A percentile compares a stretch with the other conserved stretches of the same genome.
Evolutionary conservation across 176 grass and related monocot species (phyloP).

Genomic region (Rhynchospora tenuis): DNA sequence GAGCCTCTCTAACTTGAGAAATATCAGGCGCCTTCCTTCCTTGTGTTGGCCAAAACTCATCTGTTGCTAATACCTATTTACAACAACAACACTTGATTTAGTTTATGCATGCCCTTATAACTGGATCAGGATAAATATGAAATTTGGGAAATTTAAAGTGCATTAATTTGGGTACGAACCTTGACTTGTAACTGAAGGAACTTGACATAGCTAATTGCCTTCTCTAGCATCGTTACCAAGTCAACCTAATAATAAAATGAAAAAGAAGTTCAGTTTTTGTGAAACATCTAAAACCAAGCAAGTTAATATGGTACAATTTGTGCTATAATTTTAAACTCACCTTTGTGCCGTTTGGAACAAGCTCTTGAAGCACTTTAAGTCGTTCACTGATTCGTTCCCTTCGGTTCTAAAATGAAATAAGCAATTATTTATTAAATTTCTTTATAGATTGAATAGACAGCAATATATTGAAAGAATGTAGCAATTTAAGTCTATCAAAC

Average conservation of each 20-base stretch:
- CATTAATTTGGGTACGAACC: conserved; percentile 24
- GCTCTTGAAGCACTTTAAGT: conserved; percentile 57
- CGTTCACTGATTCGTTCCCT: conserved; percentile 60
- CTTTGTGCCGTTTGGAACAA: conserved; percentile 59
- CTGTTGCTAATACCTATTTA: conserved; percentile 41
- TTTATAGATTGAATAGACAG: not conserved
- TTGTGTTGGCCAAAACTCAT: conserved; percentile 65
- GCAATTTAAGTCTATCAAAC: not conserved
- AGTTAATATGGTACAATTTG: not conserved
- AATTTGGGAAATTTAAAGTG: not conserved
- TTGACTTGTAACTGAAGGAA: conserved; percentile 76
- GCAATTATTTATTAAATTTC: not conserved
- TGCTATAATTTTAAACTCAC: not conserved
- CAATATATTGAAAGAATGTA: not conserved
- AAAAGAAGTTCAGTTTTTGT: not conserved
- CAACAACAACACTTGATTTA: not conserved
- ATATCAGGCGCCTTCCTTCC: conserved; percentile 37
- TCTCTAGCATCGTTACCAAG: conserved; percentile 66
- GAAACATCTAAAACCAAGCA: not conserved
- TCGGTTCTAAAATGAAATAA: conserved; percentile 29
- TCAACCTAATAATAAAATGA: conserved; percentile 27
- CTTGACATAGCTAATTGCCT: conserved; percentile 68
- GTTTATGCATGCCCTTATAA: too few relatives aligned
- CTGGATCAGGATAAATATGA: too few relatives aligned
- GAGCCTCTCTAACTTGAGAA: conserved; percentile 47